These are phyloP conservation scores for Dimocarpus longan DNA, from an alignment of 345 rosid species.

Conservation along the genomic window DNA sequence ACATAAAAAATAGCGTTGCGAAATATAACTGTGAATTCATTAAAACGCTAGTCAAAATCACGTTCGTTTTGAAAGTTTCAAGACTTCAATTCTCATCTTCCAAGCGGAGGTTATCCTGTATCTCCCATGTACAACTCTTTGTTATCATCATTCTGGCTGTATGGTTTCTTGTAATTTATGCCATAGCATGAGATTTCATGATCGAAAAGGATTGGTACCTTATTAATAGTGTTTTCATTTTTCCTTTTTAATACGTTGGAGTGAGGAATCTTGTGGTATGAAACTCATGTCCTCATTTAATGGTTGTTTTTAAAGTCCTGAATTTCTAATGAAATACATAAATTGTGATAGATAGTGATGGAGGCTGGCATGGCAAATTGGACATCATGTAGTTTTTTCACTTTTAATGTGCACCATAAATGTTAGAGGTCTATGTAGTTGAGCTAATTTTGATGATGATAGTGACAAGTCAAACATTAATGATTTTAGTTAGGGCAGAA, in stretches of 20 bases:
- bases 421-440: neutral
- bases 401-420: neutral
- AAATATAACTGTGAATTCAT: too few relatives aligned
- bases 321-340: neutral
- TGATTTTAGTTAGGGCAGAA: conserved; percentile 12
- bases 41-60: too few relatives aligned
- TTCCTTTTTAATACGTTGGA: neutral
- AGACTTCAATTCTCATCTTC: neutral
- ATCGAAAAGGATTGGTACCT: neutral
- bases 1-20: too few relatives aligned
- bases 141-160: neutral
- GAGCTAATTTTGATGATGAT: conserved; percentile 10
- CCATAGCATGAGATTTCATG: neutral
- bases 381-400: neutral
- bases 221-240: too few relatives aligned
- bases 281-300: neutral
- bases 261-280: neutral
- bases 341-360: neutral
- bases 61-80: neutral
- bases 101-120: neutral
- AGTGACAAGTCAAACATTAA: conserved; percentile 4
- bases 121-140: neutral
- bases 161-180: neutral
- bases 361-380: neutral
- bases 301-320: neutral